These are phyloP conservation scores for Sphaceloma murrayae DNA, from an alignment of 2,329 filamentous ascomycete genomes.

Conservation along the genomic window DNA sequence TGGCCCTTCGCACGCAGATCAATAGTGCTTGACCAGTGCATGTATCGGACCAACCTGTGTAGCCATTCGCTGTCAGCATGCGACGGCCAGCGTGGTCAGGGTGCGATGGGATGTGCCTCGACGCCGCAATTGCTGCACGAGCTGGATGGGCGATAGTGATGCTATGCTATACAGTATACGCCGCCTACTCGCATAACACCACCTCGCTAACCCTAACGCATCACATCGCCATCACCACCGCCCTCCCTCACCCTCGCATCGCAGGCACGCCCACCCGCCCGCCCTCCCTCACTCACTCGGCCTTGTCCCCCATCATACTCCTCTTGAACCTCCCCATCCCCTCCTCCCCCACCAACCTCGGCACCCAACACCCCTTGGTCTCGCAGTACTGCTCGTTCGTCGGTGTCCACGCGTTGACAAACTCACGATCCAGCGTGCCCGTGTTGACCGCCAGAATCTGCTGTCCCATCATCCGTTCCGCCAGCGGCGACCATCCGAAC, in stretches of 20 bases:
- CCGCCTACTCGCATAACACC: not conserved
- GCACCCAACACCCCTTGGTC: constrained; percentile 11
- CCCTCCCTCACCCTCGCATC: not conserved
- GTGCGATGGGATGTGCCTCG: constrained; percentile 7
- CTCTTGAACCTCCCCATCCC: constrained; percentile 14
- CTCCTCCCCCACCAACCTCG: not conserved
- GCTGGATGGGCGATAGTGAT: too few relatives aligned
- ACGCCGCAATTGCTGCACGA: constrained; percentile 13
- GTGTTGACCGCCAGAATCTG: constrained; percentile 8
- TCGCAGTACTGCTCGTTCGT: constrained; percentile 11
- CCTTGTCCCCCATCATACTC: constrained; percentile 7
- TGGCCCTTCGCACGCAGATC: constrained; percentile 1
- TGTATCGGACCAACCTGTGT: not conserved
- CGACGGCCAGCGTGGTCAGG: not conserved
- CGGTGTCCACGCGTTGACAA: constrained; percentile 11
- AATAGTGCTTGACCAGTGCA: constrained; percentile 5
- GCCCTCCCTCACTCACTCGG: not conserved
- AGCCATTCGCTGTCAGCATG: constrained; percentile 2
- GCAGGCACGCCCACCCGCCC: not conserved
- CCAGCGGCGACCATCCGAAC: too few relatives aligned
- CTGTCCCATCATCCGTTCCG: not conserved
- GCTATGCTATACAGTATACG: not conserved
- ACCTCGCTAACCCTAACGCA: constrained; percentile 12
- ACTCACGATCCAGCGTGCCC: constrained; percentile 8
- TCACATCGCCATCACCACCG: too few relatives aligned